Evolutionary conservation across 1,139 yeast genomes (phyloP), one percentile per base, ranked within the genome.

Genomic region (Scheffersomyces titani): DNA sequence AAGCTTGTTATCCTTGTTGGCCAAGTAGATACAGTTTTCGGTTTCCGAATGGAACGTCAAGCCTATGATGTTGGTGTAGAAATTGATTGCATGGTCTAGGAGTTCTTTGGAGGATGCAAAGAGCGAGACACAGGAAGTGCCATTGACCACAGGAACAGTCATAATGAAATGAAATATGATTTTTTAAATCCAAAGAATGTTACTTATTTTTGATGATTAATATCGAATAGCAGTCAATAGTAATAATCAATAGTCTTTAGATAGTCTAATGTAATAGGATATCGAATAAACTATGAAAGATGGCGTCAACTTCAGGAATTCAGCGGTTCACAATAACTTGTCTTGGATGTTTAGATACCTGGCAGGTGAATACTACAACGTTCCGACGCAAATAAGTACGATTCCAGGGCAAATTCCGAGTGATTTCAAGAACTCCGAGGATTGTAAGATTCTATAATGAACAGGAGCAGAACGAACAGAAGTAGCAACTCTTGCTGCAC

Each of bases 51-150:
- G 72, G 49, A 74, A 66, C 3, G 68, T 57, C 54, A 86, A 77
- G 1, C 83, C 85, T 20, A 84, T 67, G 13, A 80, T 57, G 53
- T 75, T 70, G 53, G 78, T 71, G 66, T 86, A 86, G 67, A 86
- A 86, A 21, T 68, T 65, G 45, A 77, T 67, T 4, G 87, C 78
- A 47, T 75, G 64, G 20, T 71, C 62, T 50, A 77, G 74, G 9
- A 78, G 66, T 24, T 64, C 65, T 20, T 65, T 61, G 50, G 75
- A 70, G 6, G 81, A 73, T 6, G 87, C 87, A 61, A 70, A 70
- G 50, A 83, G 71, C 46, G 77, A 71, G 55, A 82, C 73, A 58
- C 76, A 75, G 36, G 87, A 75, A 24, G 83, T 75, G 18, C 87
- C 88, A 65, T 83, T 84, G 57, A 85, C 80, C 56, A 84, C 63